Percentiles rank a stretch among this genome's conserved stretches.
phyloP scores from a whole-genome alignment of 2,329 filamentous ascomycete genomes.

The Exophiala bonariae region DNA sequence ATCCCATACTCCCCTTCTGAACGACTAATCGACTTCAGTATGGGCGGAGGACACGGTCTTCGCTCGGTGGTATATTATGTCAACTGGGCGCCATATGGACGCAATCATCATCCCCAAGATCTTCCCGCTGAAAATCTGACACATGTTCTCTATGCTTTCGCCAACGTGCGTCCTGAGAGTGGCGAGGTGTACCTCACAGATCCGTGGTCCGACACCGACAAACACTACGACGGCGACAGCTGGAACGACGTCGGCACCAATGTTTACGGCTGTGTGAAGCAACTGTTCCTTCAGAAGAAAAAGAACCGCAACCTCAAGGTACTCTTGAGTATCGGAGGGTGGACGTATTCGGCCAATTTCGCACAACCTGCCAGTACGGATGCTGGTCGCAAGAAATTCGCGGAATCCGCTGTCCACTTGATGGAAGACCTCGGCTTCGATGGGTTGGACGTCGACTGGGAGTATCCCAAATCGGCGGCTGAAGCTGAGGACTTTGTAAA shows the following conservation, averaged over 20 bases:
- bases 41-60: constrained; percentile 24
- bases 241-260: constrained; percentile 68
- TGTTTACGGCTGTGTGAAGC: constrained; percentile 75
- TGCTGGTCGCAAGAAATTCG: constrained; percentile 65
- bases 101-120: constrained; percentile 82
- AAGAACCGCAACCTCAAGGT: constrained; percentile 73
- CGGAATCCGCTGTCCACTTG: constrained; percentile 69
- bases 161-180: constrained; percentile 74
- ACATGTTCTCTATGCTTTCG: constrained; percentile 88
- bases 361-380: constrained; percentile 61
- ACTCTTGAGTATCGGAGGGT: constrained; percentile 81
- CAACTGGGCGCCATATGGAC: constrained; percentile 71
- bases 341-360: constrained; percentile 79
- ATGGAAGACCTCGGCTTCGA: constrained; percentile 77
- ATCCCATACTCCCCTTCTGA: constrained; percentile 5
- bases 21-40: constrained; percentile 9
- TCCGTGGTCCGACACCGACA: constrained; percentile 66
- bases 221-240: constrained; percentile 68
- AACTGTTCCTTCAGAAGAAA: constrained; percentile 75
- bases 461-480: constrained; percentile 42
- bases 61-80: constrained; percentile 46
- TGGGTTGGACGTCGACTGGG: constrained; percentile 50
- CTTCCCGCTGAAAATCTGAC: constrained; percentile 79
- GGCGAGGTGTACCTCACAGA: constrained; percentile 80
- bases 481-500: constrained; percentile 45